These are phyloP conservation scores for Botrytis sinoallii DNA, from an alignment of 2,329 filamentous ascomycete genomes.

Conservation along the genomic window DNA sequence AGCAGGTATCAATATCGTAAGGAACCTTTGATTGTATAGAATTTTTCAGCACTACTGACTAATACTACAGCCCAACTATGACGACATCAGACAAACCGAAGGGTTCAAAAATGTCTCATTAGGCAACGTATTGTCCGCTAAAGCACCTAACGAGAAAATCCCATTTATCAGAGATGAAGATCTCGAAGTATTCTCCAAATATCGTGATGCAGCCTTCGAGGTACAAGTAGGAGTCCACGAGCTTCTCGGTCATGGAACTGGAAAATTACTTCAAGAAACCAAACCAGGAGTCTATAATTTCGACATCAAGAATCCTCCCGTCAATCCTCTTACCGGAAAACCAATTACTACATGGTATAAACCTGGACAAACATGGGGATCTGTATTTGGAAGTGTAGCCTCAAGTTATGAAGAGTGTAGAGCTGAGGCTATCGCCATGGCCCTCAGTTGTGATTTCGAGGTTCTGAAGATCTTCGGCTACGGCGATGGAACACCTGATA, in stretches of 20 bases:
- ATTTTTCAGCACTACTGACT: background rate
- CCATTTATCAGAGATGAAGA: conserved; percentile 84
- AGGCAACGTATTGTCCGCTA: conserved; percentile 88
- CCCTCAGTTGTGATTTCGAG: conserved; percentile 80
- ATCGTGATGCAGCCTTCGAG: conserved; percentile 85
- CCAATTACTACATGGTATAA: conserved; percentile 87
- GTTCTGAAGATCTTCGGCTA: conserved; percentile 91
- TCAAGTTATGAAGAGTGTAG: conserved; percentile 93
- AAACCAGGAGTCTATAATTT: conserved; percentile 83
- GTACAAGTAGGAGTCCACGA: conserved; percentile 96
- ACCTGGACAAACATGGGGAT: conserved; percentile 91
- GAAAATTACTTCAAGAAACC: conserved; percentile 90
- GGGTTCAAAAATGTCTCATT: conserved; percentile 94
- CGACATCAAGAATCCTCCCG: conserved; percentile 73
- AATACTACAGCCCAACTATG: conserved; percentile 57
- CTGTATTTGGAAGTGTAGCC: conserved; percentile 83
- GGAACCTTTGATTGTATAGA: background rate
- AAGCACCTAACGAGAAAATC: conserved; percentile 86
- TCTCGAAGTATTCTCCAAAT: conserved; percentile 73
- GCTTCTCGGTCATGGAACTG: conserved; percentile 83
- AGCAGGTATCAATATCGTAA: conserved; percentile 60
- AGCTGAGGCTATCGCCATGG: conserved; percentile 92
- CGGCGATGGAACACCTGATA: conserved; percentile 70
- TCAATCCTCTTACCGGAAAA: conserved; percentile 75
- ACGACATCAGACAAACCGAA: conserved; percentile 74